Base-by-base conservation (phyloP, 768 basidiomycete genomes). In the Epithele typhae region DNA sequence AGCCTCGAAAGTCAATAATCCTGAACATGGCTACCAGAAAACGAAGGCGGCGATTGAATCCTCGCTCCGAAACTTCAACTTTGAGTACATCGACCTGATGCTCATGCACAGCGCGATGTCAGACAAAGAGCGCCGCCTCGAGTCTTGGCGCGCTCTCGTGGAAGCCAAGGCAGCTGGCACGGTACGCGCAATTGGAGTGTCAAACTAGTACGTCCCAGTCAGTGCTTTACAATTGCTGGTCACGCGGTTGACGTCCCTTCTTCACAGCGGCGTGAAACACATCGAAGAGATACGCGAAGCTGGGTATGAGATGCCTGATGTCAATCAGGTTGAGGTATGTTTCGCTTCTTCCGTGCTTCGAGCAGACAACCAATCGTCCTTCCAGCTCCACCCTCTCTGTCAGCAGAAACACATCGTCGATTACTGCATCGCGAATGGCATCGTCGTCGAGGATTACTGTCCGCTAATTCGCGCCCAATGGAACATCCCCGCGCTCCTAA, bases 311-410 rank as follows among this genome's bases (percentile, higher is more conserved):
- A 66, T 74, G 55, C 90, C 90, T 12, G 65, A 80, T 4, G 81
- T 92, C 40, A 91, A 92, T 58, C 90, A 92, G 61, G 77, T 92
- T 47, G 88, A 92, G 76, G 88, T 80, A 58, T 25, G 68, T 54
- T 19, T 36, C 35, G 8, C 7, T 8, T n/a, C 9, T 19, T 14
- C 24, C 1, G 22, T 15, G 30, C 18, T 33, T 15, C 23, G 2
- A 9, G 35, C 21, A 10, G 15, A 32, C 30, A 25, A 3, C 14
- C 2, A 23, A 3, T 30, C 38, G 10, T 27, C 18, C 3, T 24
- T 2, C 5, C 3, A 90, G 87, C 69, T 91, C 17, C 88, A 91
- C 53, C 88, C 89, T 0, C 75, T 83, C 48, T 92, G 87, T 64
- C 91, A 92, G 59, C 90, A 92, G 57, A 75, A 72, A 34, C 73